A percentile compares a stretch with the other conserved stretches of the same genome.
These are phyloP conservation scores for Eucalyptus tenuipes DNA, from an alignment of 345 rosid species.

Conservation along the genomic window DNA sequence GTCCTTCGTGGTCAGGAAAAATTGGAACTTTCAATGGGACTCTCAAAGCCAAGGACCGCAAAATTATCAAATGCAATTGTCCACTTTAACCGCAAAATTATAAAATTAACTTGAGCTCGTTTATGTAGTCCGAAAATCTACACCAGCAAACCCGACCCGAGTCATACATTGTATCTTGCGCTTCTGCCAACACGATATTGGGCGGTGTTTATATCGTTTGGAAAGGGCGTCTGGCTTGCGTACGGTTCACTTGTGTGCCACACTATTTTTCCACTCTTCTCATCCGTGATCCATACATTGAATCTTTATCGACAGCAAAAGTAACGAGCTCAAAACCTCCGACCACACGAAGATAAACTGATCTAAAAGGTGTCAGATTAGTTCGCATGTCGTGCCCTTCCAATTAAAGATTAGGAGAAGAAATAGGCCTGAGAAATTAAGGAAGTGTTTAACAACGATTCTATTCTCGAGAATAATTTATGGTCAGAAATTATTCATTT, in stretches of 20 bases:
- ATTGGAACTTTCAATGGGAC: background rate
- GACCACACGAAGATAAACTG: background rate
- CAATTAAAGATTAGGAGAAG: background rate
- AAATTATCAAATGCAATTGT: background rate
- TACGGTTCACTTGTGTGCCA: background rate
- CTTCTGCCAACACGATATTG: accelerated
- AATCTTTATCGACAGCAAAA: background rate
- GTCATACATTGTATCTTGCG: background rate
- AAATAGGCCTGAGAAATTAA: background rate
- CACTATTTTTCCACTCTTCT: background rate
- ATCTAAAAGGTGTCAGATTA: background rate
- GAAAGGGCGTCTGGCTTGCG: background rate
- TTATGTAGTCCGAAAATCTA: background rate
- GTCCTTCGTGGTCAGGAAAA: background rate
- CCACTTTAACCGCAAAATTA: accelerated
- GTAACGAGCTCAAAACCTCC: background rate
- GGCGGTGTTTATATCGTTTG: background rate
- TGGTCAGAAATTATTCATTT: too few relatives aligned
- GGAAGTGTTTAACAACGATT: too few relatives aligned
- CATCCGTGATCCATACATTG: background rate
- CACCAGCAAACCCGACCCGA: background rate
- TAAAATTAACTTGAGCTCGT: background rate
- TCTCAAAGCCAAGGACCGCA: background rate
- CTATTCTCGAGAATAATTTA: too few relatives aligned
- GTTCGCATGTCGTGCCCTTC: background rate